Base-by-base conservation (phyloP, 371 early-diverging fungal genomes). In the Nematocida sp. region DNA sequence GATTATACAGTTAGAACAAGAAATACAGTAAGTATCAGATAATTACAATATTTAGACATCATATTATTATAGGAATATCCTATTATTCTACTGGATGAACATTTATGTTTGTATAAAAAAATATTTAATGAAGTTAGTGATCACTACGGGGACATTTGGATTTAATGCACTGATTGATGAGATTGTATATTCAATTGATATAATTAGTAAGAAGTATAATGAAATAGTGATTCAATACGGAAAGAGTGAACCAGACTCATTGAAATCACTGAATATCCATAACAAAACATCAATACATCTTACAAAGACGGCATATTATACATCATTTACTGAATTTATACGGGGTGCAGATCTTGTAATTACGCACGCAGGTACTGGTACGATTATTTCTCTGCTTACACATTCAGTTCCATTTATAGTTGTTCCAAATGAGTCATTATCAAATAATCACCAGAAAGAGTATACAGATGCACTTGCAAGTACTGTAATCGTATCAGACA, bases 281-380 rank as follows among this genome's bases (percentile, higher is more conserved):
- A 27, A 39, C 15, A 27, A 50, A 6, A 11, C 13, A 23, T 13
- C 15, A 11, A 13, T 50, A 9, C 0, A 6, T 47, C 7, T 50
- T 0, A 13, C n/a, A 47, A 67, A 52, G 50, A 23, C 20, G 2
- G 11, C 50, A 0, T 50, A 67, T 23, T 74, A 74, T 45, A 25
- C 13, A 13, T 13, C 7, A 18, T 13, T 74, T 5, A 15, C 4
- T 25, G 64, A 46, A 15, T 62, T 74, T 66, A n/a, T 66, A 4
- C 9, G 52, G 42, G 56, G 57, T 18, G 54, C 64, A 40, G 27
- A 27, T 40, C 15, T 66, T 4, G 66, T 66, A 7, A 52, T 74
- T 25, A 52, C 74, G 9, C 74, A 74, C 44, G 74, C 54, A 1
- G 74, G 74, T 18, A 74, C 74, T 15, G 74, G 74, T 1, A 74